Evolutionary conservation across 768 basidiomycete genomes (phyloP).

Genomic region (Naganishia vaughanmartiniae): DNA sequence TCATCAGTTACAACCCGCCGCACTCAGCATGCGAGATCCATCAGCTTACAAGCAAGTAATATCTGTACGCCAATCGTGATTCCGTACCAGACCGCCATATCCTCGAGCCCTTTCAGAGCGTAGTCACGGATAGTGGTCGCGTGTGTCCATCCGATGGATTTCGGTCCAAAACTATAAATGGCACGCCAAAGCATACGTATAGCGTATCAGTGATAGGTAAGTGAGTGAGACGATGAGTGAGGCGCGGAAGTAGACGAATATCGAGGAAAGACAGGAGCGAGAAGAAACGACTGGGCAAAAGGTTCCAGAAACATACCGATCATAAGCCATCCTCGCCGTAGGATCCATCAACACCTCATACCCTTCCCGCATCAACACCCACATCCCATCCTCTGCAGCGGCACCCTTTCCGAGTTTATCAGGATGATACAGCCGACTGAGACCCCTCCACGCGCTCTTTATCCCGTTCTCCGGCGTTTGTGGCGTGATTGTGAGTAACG

Average conservation of each 20-base stretch:
- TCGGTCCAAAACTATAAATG: conserved; percentile 5
- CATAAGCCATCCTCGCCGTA: conserved; percentile 17
- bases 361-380: conserved; percentile 6
- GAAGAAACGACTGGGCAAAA: background rate
- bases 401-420: conserved; percentile 9
- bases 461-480: background rate
- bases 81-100: conserved; percentile 20
- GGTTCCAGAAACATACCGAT: background rate
- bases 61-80: conserved; percentile 10
- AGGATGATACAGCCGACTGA: conserved; percentile 1
- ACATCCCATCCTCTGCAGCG: background rate
- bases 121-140: conserved; percentile 19
- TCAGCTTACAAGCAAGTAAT: conserved; percentile 8
- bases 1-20: background rate
- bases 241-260: background rate
- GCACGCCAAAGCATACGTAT: too few species aligned
- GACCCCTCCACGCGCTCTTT: conserved; percentile 6
- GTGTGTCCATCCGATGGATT: conserved; percentile 12
- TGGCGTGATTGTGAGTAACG: background rate
- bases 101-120: background rate
- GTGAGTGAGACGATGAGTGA: background rate
- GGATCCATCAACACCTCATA: conserved; percentile 23
- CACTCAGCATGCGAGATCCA: background rate
- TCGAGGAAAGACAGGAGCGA: background rate
- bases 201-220: background rate